Evolutionary conservation across 257 asterid genomes (phyloP).

Genomic region (Solanum sejunctum): DNA sequence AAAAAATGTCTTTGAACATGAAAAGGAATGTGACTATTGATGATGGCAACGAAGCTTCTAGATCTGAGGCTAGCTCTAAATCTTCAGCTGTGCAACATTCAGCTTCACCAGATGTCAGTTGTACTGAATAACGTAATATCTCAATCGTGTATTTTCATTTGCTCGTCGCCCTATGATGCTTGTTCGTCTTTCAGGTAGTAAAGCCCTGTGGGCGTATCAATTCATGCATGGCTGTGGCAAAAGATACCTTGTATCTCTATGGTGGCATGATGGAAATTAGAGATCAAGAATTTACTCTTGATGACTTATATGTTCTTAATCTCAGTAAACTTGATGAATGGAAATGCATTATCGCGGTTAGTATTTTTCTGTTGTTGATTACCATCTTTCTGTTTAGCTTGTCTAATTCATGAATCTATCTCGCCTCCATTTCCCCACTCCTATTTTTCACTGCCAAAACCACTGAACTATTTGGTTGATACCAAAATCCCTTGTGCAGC

Average conservation of each 20-base stretch:
- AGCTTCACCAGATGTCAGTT: slow-evolving; percentile 61
- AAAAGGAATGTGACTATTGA: slow-evolving; percentile 28
- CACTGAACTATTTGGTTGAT: neutral
- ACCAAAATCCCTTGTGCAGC: neutral
- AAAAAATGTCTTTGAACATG: slow-evolving; percentile 41
- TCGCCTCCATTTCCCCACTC: neutral
- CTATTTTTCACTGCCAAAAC: neutral
- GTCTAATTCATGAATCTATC: neutral
- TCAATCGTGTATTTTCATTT: neutral
- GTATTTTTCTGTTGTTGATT: neutral
- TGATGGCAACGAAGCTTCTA: slow-evolving; percentile 23
- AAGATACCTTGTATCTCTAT: slow-evolving; percentile 73
- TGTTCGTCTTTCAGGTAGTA: slow-evolving; percentile 47
- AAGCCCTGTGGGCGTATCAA: slow-evolving; percentile 97
- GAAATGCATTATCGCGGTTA: slow-evolving; percentile 84
- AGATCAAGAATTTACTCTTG: slow-evolving; percentile 88
- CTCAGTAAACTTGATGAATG: slow-evolving; percentile 96
- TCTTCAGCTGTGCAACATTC: slow-evolving; percentile 46
- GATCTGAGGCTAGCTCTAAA: slow-evolving; percentile 31
- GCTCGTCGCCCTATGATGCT: neutral
- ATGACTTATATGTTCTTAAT: slow-evolving; percentile 78
- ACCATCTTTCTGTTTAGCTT: neutral
- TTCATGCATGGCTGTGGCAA: slow-evolving; percentile 76
- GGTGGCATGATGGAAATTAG: slow-evolving; percentile 97
- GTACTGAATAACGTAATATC: neutral